Evolutionary conservation across 371 early-diverging fungal genomes (phyloP).

Genomic region (Dichotomocladium elegans): DNA sequence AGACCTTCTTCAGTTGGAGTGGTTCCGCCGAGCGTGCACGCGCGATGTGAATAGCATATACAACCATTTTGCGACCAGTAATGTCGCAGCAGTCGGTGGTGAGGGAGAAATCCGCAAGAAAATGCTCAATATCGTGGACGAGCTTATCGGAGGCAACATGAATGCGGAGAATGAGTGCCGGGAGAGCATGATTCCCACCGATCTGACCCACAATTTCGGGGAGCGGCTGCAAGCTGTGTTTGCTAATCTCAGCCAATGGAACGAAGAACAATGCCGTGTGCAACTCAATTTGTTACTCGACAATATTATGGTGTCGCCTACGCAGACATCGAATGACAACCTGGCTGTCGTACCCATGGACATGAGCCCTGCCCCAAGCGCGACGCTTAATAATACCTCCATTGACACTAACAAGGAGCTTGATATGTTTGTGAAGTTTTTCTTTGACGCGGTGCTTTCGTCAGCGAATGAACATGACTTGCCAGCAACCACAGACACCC

Average conservation of each 20-base stretch:
- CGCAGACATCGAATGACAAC: background rate
- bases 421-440: constrained; percentile 50
- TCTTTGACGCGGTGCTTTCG: constrained; percentile 51
- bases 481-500: constrained; percentile 22
- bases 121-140: constrained; percentile 41
- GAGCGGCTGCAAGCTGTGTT: constrained; percentile 49
- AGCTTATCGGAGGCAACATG: constrained; percentile 32
- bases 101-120: constrained; percentile 38
- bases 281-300: constrained; percentile 56
- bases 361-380: constrained; percentile 9
- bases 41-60: constrained; percentile 44
- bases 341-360: constrained; percentile 4
- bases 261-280: constrained; percentile 57
- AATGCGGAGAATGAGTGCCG: constrained; percentile 7
- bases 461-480: constrained; percentile 29
- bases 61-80: constrained; percentile 36
- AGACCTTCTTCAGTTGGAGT: constrained; percentile 32
- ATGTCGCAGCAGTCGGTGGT: background rate
- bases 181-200: constrained; percentile 10
- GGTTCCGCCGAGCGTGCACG: constrained; percentile 45
- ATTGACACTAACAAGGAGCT: constrained; percentile 27
- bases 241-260: constrained; percentile 55
- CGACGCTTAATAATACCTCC: background rate
- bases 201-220: constrained; percentile 29
- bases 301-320: constrained; percentile 30